A percentile compares a stretch with the other conserved stretches of the same genome.
phyloP scores from a whole-genome alignment of 176 grass and related monocot genomes.

The Areca catechu region DNA sequence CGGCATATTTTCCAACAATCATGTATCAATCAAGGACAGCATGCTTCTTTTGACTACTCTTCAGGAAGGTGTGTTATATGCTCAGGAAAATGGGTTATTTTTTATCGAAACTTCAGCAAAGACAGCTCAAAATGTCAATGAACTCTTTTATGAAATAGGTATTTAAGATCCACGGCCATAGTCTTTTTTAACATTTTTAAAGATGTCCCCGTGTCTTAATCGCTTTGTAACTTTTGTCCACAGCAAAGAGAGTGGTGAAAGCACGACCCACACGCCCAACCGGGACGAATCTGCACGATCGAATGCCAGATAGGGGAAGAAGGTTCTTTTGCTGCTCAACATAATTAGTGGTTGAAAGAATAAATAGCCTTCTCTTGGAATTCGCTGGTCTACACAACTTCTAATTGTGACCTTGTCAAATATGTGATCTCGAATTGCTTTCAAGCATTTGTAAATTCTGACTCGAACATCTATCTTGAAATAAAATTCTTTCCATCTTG shows the following conservation, averaged over 20 bases:
- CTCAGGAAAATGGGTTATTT: constrained; percentile 60
- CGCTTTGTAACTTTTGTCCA: neutral
- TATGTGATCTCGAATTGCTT: too few species aligned
- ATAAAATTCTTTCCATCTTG: too few species aligned
- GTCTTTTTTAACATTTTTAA: too few species aligned
- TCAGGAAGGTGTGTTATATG: constrained; percentile 58
- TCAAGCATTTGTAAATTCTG: too few species aligned
- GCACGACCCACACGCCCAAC: constrained; percentile 20
- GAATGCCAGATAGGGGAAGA: neutral
- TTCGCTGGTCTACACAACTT: too few species aligned
- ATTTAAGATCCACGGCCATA: neutral
- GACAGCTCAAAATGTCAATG: constrained; percentile 56
- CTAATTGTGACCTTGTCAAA: too few species aligned
- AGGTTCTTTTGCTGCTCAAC: constrained; percentile 50
- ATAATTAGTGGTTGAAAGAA: constrained; percentile 12
- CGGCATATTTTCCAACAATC: too few species aligned
- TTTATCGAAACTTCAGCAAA: constrained; percentile 63
- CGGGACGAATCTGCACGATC: constrained; percentile 32
- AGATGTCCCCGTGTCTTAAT: too few species aligned
- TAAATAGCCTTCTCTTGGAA: too few species aligned
- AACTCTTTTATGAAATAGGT: constrained; percentile 80
- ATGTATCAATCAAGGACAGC: too few species aligned
- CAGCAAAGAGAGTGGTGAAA: constrained; percentile 49
- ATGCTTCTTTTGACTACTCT: too few species aligned
- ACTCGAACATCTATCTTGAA: too few species aligned